Base-by-base conservation (phyloP, 768 basidiomycete species). In the Astraeus odoratus region DNA sequence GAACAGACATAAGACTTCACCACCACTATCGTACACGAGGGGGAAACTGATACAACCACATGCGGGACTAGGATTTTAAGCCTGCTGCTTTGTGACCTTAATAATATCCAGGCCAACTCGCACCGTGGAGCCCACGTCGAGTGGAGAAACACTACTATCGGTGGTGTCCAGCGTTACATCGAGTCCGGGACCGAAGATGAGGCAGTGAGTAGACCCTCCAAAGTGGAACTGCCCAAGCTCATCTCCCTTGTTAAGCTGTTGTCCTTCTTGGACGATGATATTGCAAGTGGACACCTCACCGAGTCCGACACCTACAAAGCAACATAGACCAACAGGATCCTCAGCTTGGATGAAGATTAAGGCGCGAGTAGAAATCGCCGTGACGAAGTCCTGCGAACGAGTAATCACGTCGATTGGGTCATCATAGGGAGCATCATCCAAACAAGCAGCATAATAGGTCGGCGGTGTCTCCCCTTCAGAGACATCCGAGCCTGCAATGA, bases 221-320 rank as follows among this genome's bases (percentile, higher is more conserved):
- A 77, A 79, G 53, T 79, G 77, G 69, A 81, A 76, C 68, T 66
- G 70, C 50, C 79, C 79, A 0, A 76, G 46, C 58, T 78, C 56
- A 34, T 79, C 72, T 8, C 80, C 78, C 51, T 71, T 72, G 42
- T 55, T 59, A 10, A 80, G 67, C 34, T 44, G 42, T 67, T 73
- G 24, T 67, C 58, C 49, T 76, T 23, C 20, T 3, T 15, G 12
- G 3, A 38, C 37, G 10, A 13, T 15, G n/a, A 25, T 16, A 8
- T 39, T 70, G 51, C 75, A 77, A n/a, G 75, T 78, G 20, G 76
- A 79, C 3, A 80, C 74, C 60, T 81, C 79, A 1, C 67, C 62
- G 77, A 81, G 78, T 0, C 79, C 79, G 18, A 80, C 67, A 1
- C 58, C 75, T 8, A 80, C 61, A 57, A 80, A 77, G 46, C 68